These are phyloP conservation scores for Acer negundo DNA, from an alignment of 345 rosid species.

Conservation along the genomic window DNA sequence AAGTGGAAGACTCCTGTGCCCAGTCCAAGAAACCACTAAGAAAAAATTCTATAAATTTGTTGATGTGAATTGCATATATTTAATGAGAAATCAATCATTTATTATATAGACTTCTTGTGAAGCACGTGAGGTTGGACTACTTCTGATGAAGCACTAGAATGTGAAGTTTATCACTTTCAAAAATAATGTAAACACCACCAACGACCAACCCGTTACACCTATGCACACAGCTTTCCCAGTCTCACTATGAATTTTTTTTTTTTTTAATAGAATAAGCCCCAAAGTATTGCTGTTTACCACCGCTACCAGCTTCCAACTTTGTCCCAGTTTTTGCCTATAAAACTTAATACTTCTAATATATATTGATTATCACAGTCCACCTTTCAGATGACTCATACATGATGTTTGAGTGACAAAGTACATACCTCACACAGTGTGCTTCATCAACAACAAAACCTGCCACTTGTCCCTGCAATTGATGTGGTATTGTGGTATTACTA, in stretches of 20 bases:
- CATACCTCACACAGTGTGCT: conserved; percentile 92
- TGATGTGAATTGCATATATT: background rate
- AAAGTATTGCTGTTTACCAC: background rate
- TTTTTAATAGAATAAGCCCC: background rate
- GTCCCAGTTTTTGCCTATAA: background rate
- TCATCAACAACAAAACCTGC: conserved; percentile 92
- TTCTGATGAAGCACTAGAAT: background rate
- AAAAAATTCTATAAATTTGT: background rate
- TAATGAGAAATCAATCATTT: background rate
- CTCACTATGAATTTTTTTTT: background rate
- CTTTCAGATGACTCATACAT: background rate
- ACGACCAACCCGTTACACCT: background rate
- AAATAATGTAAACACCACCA: background rate
- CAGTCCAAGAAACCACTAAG: background rate
- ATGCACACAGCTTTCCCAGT: background rate
- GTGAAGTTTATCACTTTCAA: background rate
- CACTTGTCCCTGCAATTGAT: conserved; percentile 55
- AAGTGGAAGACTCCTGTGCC: background rate
- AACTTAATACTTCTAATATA: background rate
- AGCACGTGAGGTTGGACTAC: background rate
- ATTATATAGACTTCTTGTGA: background rate
- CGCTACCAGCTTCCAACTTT: background rate
- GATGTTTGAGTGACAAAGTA: background rate
- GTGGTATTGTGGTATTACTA: background rate
- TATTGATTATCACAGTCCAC: background rate